These are phyloP conservation scores for Papiliotrema flavescens DNA, from an alignment of 1,284 basidiomycete species.

Conservation along the genomic window DNA sequence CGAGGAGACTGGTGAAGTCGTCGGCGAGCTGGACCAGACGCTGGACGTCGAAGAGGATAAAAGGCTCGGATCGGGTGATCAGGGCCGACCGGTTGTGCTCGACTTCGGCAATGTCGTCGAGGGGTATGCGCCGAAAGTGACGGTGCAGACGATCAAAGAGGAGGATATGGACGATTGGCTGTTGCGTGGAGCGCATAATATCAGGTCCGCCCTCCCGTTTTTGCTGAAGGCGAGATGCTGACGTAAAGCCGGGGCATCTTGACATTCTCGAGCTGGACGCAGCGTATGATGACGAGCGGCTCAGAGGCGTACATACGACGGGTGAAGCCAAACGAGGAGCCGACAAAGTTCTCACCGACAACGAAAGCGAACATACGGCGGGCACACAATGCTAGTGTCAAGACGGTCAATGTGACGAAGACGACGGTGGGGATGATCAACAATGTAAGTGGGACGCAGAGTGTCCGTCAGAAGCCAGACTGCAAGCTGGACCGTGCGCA, in stretches of 20 bases:
- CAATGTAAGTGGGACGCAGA: slow-evolving; percentile 53
- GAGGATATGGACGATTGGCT: slow-evolving; percentile 65
- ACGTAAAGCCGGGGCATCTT: slow-evolving; percentile 62
- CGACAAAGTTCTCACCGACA: slow-evolving; percentile 60
- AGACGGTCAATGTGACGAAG: slow-evolving; percentile 63
- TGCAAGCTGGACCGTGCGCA: no score
- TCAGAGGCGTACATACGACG: slow-evolving; percentile 63
- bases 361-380: slow-evolving; percentile 60
- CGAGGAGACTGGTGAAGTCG: slow-evolving; percentile 66
- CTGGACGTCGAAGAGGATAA: slow-evolving; percentile 60
- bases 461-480: no score
- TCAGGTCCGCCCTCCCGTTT: slow-evolving; percentile 55
- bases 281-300: slow-evolving; percentile 61
- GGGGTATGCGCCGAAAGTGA: slow-evolving; percentile 48
- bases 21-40: slow-evolving; percentile 65
- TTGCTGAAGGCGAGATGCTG: not conserved
- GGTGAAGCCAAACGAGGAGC: slow-evolving; percentile 55
- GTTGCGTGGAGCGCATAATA: slow-evolving; percentile 62
- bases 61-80: slow-evolving; percentile 53
- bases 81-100: slow-evolving; percentile 65
- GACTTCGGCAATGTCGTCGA: slow-evolving; percentile 59
- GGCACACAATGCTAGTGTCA: slow-evolving; percentile 62
- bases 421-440: slow-evolving; percentile 64
- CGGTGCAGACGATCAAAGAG: slow-evolving; percentile 58
- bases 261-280: slow-evolving; percentile 61